phyloP scores from a whole-genome alignment of 352 stramenopile species.

The Phytophthora chlamydospora region DNA sequence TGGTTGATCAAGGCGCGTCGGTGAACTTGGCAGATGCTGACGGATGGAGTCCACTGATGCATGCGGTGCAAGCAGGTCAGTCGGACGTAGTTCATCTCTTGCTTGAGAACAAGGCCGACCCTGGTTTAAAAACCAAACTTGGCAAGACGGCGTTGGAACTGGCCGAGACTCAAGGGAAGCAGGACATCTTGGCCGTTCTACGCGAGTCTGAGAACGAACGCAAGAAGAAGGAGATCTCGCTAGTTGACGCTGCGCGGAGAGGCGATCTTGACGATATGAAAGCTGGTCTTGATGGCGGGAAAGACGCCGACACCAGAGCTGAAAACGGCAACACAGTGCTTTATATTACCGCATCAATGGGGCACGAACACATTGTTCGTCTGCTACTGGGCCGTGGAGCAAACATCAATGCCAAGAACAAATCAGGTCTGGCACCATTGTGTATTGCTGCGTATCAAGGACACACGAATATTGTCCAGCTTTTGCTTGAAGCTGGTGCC shows the following conservation, averaged over 20 bases:
- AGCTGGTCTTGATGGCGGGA: background rate
- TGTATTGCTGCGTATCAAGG: background rate
- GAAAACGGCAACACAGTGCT: background rate
- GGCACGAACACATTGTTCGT: background rate
- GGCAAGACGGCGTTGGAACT: background rate
- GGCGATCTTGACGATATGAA: background rate
- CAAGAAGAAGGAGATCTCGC: background rate
- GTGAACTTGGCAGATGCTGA: slow-evolving; percentile 3
- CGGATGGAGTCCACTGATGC: background rate
- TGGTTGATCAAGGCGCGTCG: slow-evolving; percentile 1
- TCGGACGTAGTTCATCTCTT: background rate
- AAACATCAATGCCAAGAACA: background rate
- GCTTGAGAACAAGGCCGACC: slow-evolving; percentile 1
- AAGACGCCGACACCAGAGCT: background rate
- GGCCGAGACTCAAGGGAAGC: background rate
- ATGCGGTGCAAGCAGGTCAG: background rate
- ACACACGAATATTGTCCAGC: background rate
- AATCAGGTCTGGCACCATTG: background rate
- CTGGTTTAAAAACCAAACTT: background rate
- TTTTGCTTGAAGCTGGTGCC: slow-evolving; percentile 5
- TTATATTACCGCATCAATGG: background rate
- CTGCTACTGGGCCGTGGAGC: background rate
- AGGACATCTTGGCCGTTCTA: background rate
- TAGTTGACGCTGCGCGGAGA: background rate
- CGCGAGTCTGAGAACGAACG: background rate